These are phyloP conservation scores for Marasmius oreades DNA, from an alignment of 1,284 basidiomycete species.

Conservation along the genomic window DNA sequence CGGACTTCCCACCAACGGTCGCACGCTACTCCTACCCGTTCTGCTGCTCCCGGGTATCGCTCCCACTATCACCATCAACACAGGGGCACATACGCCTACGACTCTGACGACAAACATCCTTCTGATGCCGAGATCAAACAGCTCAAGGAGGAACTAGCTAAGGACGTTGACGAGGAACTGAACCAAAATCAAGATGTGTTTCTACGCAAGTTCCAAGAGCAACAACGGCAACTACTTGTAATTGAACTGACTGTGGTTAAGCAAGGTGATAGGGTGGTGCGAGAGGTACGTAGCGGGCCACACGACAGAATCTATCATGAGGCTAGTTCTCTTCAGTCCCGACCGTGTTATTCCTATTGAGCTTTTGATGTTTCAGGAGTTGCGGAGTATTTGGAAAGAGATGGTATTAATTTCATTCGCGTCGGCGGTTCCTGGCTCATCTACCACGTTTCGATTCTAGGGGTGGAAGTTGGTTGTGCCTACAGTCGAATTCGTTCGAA, in stretches of 20 bases:
- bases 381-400: constrained; percentile 22
- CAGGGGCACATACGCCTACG: no score
- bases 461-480: constrained; percentile 12
- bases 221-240: constrained; percentile 12
- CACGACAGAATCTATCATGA: constrained; percentile 14
- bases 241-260: constrained; percentile 8
- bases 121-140: not conserved
- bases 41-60: no score
- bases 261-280: constrained; percentile 17
- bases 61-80: no score
- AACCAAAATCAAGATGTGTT: constrained; percentile 17
- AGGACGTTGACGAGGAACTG: constrained; percentile 5
- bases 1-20: not conserved
- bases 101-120: no score
- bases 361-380: constrained; percentile 15
- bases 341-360: not conserved
- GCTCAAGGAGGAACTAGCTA: not conserved
- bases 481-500: constrained; percentile 8
- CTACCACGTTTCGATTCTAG: not conserved
- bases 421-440: no score
- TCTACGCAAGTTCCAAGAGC: constrained; percentile 16
- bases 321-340: constrained; percentile 3
- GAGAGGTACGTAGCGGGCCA: constrained; percentile 15
- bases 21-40: no score
- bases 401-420: constrained; percentile 14